These are phyloP conservation scores for Zymoseptoria passerinii DNA, from an alignment of 2,329 filamentous ascomycete species.

Conservation along the genomic window DNA sequence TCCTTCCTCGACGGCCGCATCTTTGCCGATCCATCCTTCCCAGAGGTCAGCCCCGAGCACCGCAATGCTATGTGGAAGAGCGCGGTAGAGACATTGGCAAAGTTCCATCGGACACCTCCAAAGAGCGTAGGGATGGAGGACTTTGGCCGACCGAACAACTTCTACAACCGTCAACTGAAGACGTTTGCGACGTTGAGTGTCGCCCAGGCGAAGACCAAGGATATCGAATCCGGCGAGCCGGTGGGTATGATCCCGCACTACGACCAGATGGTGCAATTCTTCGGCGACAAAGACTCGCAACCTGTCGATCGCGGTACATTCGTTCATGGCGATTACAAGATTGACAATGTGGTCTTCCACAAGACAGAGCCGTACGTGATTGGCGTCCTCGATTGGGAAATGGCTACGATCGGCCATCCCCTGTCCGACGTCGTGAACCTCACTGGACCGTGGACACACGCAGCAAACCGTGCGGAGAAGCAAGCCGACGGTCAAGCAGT, in stretches of 20 bases:
- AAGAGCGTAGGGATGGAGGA: conserved; percentile 56
- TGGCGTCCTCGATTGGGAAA: conserved; percentile 95
- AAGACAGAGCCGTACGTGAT: conserved; percentile 80
- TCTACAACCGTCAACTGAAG: conserved; percentile 76
- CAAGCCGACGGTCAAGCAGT: conserved; percentile 28
- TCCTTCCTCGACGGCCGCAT: conserved; percentile 89
- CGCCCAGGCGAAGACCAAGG: conserved; percentile 65
- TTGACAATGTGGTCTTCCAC: conserved; percentile 60
- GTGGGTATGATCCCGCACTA: conserved; percentile 83
- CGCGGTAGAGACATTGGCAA: conserved; percentile 73
- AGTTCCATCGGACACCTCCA: conserved; percentile 69
- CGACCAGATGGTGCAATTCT: conserved; percentile 70
- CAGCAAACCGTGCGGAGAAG: conserved; percentile 29
- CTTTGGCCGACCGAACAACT: conserved; percentile 67
- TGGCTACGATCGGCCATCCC: conserved; percentile 95
- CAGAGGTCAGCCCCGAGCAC: conserved; percentile 59
- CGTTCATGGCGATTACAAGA: conserved; percentile 96
- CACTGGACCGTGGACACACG: conserved; percentile 35
- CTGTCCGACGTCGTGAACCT: conserved; percentile 85
- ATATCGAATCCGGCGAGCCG: conserved; percentile 65
- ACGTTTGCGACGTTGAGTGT: conserved; percentile 74
- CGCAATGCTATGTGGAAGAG: conserved; percentile 76
- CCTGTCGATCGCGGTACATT: conserved; percentile 70
- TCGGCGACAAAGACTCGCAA: conserved; percentile 59
- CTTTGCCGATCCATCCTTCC: conserved; percentile 80